Evolutionary conservation across 371 early-diverging fungal species (phyloP).

Genomic region (Dichotomocladium elegans): DNA sequence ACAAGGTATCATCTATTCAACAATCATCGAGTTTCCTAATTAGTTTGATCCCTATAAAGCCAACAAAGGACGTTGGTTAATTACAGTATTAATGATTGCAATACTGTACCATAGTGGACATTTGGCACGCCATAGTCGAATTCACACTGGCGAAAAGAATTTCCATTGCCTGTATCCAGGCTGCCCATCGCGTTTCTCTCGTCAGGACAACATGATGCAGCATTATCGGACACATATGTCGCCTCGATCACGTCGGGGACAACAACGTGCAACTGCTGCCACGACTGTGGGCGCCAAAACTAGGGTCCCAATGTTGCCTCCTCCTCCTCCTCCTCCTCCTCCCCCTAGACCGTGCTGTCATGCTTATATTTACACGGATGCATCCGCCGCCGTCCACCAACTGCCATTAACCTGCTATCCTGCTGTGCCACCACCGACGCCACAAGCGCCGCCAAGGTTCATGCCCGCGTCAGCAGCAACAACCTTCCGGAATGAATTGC

Average conservation of each 20-base stretch:
- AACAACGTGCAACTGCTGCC: slow-evolving; percentile 7
- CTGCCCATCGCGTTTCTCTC: slow-evolving; percentile 81
- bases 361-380: slow-evolving; percentile 12
- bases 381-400: slow-evolving; percentile 1
- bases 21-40: too few relatives aligned
- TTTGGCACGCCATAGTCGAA: slow-evolving; percentile 83
- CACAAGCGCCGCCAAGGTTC: background rate
- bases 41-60: background rate
- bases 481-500: slow-evolving; percentile 4
- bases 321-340: background rate
- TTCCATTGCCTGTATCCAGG: slow-evolving; percentile 74
- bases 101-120: slow-evolving; percentile 58
- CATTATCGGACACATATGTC: slow-evolving; percentile 79
- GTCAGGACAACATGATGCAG: slow-evolving; percentile 90
- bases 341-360: slow-evolving; percentile 10
- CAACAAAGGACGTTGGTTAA: background rate
- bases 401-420: slow-evolving; percentile 4
- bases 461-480: background rate
- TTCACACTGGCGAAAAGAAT: slow-evolving; percentile 90
- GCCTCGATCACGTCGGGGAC: slow-evolving; percentile 50
- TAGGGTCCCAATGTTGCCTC: too few relatives aligned
- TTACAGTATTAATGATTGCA: background rate
- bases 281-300: too few relatives aligned
- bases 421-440: background rate
- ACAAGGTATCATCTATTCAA: slow-evolving; percentile 48